These are phyloP conservation scores for Solanum virginianum DNA, from an alignment of 257 asterid species.

Conservation along the genomic window DNA sequence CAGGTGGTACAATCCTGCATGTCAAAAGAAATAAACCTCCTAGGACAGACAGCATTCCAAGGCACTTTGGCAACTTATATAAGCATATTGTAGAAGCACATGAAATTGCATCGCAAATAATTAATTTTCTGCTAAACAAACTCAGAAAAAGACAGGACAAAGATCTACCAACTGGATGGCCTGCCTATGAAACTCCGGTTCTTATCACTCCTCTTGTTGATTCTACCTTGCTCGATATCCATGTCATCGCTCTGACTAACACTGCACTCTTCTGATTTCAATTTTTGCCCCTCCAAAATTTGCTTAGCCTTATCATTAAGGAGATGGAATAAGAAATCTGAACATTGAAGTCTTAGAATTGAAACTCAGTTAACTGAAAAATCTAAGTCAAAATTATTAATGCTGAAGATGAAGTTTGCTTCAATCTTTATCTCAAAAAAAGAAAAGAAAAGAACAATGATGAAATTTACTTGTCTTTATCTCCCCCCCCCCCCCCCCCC, in stretches of 20 bases:
- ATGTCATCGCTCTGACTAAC: slow-evolving; percentile 23
- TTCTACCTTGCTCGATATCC: slow-evolving; percentile 44
- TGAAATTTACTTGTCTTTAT: background rate
- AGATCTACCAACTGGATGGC: slow-evolving; percentile 57
- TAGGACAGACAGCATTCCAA: background rate
- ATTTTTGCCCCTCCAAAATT: slow-evolving; percentile 16
- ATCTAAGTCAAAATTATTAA: background rate
- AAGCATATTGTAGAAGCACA: background rate
- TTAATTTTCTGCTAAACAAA: background rate
- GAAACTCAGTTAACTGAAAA: background rate
- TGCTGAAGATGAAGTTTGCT: background rate
- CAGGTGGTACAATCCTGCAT: background rate
- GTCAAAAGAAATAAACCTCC: background rate
- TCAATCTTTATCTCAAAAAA: background rate
- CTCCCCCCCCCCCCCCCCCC: background rate
- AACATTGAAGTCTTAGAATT: background rate
- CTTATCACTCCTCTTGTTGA: slow-evolving; percentile 22
- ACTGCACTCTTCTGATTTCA: slow-evolving; percentile 11
- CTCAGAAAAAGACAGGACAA: background rate
- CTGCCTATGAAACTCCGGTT: slow-evolving; percentile 41
- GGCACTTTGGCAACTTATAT: background rate
- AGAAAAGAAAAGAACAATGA: background rate
- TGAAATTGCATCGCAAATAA: background rate
- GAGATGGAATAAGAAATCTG: background rate
- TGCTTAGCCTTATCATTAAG: slow-evolving; percentile 16